Conservation (phyloP, 768 basidiomycete genomes). For the Podaxis pistillaris region DNA sequence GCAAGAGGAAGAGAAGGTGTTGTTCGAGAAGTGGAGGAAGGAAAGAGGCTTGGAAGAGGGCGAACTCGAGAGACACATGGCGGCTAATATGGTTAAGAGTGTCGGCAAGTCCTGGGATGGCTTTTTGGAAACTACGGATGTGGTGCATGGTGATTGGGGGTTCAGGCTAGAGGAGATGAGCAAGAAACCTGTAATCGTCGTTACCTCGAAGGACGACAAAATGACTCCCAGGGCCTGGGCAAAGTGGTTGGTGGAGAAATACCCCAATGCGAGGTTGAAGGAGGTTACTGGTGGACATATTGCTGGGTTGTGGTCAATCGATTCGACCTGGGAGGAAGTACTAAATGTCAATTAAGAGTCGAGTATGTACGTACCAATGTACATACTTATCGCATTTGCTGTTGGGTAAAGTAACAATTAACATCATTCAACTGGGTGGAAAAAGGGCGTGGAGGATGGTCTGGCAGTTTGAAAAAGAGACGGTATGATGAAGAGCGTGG, state of each 20-base stretch:
- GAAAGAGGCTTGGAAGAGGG: constrained; percentile 38
- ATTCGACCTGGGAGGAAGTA: constrained; percentile 41
- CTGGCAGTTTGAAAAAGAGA: neutral
- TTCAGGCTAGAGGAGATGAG: constrained; percentile 41
- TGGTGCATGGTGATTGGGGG: constrained; percentile 54
- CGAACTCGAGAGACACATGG: constrained; percentile 40
- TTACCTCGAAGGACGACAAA: constrained; percentile 40
- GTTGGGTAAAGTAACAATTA: neutral
- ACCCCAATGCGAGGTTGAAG: constrained; percentile 41
- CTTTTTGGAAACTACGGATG: constrained; percentile 38
- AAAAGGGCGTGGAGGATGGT: neutral
- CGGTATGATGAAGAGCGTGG: neutral
- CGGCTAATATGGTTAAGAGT: constrained; percentile 43
- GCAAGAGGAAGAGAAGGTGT: constrained; percentile 36
- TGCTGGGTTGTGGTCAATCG: constrained; percentile 40
- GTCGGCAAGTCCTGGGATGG: constrained; percentile 52
- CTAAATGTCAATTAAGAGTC: constrained; percentile 23
- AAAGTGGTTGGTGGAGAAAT: constrained; percentile 44
- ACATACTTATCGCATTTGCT: too few relatives aligned
- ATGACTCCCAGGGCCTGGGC: constrained; percentile 42
- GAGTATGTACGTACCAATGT: too few relatives aligned
- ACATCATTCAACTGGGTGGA: neutral
- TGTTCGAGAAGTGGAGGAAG: constrained; percentile 41
- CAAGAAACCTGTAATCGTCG: constrained; percentile 46
- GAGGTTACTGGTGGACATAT: constrained; percentile 50